Evolutionary conservation across 305 asterid species (phyloP).

Genomic region (Fraxinus velutina): DNA sequence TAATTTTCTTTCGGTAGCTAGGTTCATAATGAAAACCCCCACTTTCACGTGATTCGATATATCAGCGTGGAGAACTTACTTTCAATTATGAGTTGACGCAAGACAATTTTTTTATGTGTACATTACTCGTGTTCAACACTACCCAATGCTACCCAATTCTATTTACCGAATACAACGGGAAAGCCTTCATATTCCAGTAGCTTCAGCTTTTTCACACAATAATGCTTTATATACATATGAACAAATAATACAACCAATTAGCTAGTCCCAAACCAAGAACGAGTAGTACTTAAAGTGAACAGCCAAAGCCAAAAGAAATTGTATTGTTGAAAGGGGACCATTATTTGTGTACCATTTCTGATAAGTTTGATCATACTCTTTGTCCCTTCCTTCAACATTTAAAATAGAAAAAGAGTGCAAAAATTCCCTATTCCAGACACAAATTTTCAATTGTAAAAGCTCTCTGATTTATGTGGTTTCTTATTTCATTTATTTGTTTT

Average conservation of each 20-base stretch:
- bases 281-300: conserved; percentile 32
- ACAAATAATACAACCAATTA: conserved; percentile 21
- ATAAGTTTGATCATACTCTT: conserved; percentile 27
- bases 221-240: conserved; percentile 13
- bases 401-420: conserved; percentile 16
- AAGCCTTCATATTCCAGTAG: neutral
- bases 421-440: conserved; percentile 21
- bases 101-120: no score
- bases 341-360: conserved; percentile 21
- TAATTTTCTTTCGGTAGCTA: neutral
- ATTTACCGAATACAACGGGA: neutral
- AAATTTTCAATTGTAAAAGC: conserved; percentile 1
- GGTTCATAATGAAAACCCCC: neutral
- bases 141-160: neutral
- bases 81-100: neutral
- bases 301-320: conserved; percentile 35
- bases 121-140: neutral
- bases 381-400: conserved; percentile 43
- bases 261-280: conserved; percentile 32
- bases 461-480: neutral
- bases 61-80: neutral
- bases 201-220: neutral
- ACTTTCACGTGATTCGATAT: neutral
- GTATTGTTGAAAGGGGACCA: conserved; percentile 56
- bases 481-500: neutral